These are phyloP conservation scores for Excoecaria cochinchinensis DNA, from an alignment of 345 rosid species.

Conservation along the genomic window DNA sequence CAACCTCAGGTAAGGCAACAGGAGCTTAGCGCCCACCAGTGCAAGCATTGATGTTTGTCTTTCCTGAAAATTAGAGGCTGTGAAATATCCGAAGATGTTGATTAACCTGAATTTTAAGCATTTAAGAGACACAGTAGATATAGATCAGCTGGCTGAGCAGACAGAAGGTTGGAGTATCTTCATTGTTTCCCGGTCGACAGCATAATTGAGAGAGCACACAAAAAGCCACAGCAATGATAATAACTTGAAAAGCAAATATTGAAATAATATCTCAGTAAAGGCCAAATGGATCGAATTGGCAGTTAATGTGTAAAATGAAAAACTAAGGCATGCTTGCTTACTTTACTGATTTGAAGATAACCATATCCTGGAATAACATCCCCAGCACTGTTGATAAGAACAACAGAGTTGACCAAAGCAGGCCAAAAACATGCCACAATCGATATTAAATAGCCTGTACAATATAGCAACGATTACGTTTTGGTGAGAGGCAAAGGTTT, in stretches of 20 bases:
- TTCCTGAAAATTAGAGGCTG: slow-evolving; percentile 40
- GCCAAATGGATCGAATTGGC: not conserved
- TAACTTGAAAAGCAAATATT: not conserved
- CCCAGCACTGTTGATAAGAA: slow-evolving; percentile 80
- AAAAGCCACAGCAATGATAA: not conserved
- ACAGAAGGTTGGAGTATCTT: not conserved
- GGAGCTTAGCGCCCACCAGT: slow-evolving; percentile 65
- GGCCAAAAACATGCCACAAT: slow-evolving; percentile 70
- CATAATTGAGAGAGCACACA: not conserved
- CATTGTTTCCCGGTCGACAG: not conserved
- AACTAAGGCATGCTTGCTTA: slow-evolving; percentile 27
- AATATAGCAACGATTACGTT: slow-evolving; percentile 14
- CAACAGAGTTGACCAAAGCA: slow-evolving; percentile 55
- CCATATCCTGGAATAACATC: slow-evolving; percentile 59
- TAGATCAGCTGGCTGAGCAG: not conserved
- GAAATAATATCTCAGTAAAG: not conserved
- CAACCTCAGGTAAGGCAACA: slow-evolving; percentile 55
- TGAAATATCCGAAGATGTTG: not conserved
- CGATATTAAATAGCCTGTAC: slow-evolving; percentile 71
- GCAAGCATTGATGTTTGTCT: slow-evolving; percentile 56
- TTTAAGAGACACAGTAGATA: not conserved
- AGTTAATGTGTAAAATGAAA: not conserved
- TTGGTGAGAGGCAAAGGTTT: slow-evolving; percentile 2
- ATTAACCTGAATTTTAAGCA: no score
- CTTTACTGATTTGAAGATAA: slow-evolving; percentile 42